These are phyloP conservation scores for Aeminium ludgeri DNA, from an alignment of 495 filamentous ascomycete genomes.

Conservation along the genomic window DNA sequence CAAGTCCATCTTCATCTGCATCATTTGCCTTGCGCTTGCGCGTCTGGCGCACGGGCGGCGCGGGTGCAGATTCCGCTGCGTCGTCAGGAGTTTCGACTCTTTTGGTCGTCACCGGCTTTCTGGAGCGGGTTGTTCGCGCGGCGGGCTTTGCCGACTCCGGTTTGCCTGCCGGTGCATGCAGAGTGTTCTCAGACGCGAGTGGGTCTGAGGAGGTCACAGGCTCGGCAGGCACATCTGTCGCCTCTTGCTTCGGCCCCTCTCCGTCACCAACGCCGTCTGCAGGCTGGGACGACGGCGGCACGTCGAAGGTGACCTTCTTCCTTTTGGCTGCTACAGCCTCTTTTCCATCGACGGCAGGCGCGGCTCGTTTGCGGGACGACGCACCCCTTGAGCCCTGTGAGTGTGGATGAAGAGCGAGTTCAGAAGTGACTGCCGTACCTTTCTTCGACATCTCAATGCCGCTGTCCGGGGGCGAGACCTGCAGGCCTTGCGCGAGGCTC, in stretches of 20 bases:
- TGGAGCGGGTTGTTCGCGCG: background rate
- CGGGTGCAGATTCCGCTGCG: background rate
- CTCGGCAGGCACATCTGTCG: too few species aligned
- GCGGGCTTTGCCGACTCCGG: background rate
- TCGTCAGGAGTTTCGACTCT: background rate
- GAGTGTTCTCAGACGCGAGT: background rate
- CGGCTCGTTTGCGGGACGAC: background rate
- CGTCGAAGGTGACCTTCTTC: background rate
- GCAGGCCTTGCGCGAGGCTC: background rate
- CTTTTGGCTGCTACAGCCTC: too few species aligned
- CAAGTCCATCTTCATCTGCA: background rate
- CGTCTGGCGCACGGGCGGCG: background rate
- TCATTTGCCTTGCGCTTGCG: constrained; percentile 5
- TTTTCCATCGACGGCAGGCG: background rate
- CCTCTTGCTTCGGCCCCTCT: too few species aligned
- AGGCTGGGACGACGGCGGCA: background rate
- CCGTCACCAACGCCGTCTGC: background rate
- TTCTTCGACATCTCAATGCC: constrained; percentile 2
- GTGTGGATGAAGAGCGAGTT: background rate
- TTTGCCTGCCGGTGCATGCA: background rate
- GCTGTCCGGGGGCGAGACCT: constrained; percentile 8
- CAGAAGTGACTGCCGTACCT: background rate
- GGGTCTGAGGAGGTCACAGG: background rate
- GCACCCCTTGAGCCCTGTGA: too few species aligned
- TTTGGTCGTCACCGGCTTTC: background rate